A percentile compares a stretch with the other conserved stretches of the same genome.
These are phyloP conservation scores for Aspergillus vadensis DNA, from an alignment of 2,329 filamentous ascomycete genomes.

Conservation along the genomic window DNA sequence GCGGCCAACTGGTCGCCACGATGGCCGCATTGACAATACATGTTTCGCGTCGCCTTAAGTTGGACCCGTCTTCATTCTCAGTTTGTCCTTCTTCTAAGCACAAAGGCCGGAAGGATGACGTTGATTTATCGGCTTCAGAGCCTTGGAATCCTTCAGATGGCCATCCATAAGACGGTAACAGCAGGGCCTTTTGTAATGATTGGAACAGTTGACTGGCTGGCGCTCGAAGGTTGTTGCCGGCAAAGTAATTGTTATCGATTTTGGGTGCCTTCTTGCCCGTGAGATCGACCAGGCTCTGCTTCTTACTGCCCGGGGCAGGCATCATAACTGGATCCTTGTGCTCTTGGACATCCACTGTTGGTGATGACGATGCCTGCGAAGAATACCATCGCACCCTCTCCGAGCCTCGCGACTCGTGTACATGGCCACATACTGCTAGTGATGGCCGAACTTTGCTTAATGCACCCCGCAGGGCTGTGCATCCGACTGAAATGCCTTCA, in stretches of 20 bases:
- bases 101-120: slow-evolving; percentile 1
- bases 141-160: neutral
- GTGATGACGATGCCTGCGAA: neutral
- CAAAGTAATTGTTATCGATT: slow-evolving; percentile 35
- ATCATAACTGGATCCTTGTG: slow-evolving; percentile 23
- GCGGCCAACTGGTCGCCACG: slow-evolving; percentile 67
- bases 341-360: neutral
- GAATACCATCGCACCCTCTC: slow-evolving; percentile 53
- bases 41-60: slow-evolving; percentile 61
- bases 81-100: slow-evolving; percentile 4
- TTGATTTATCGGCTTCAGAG: neutral
- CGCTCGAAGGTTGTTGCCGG: neutral
- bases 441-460: slow-evolving; percentile 52
- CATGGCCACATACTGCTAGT: slow-evolving; percentile 61
- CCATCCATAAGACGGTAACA: slow-evolving; percentile 9
- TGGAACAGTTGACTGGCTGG: neutral
- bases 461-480: slow-evolving; percentile 48
- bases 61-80: slow-evolving; percentile 5
- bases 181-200: slow-evolving; percentile 14
- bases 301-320: slow-evolving; percentile 54
- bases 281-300: slow-evolving; percentile 57
- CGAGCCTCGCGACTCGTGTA: slow-evolving; percentile 59
- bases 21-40: slow-evolving; percentile 80
- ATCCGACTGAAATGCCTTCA: slow-evolving; percentile 47
- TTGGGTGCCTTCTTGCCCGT: slow-evolving; percentile 44